Percentiles rank a stretch among this genome's conserved stretches.
These are phyloP conservation scores for Kwoniella sp. DNA, from an alignment of 768 basidiomycete genomes.

Conservation along the genomic window DNA sequence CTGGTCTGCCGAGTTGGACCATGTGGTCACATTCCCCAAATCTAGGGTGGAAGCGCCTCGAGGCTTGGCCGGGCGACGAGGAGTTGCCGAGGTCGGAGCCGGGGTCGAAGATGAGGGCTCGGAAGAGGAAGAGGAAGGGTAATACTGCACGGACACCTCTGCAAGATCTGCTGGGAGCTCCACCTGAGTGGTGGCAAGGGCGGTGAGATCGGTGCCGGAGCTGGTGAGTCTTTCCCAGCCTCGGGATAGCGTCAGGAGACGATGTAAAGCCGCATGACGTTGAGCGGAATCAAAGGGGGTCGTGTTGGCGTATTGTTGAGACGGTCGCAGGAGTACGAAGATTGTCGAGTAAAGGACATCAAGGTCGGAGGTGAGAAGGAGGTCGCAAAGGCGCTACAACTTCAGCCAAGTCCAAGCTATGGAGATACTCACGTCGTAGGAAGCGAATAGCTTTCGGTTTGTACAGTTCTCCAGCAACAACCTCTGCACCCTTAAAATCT, in stretches of 20 bases:
- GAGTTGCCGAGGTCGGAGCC: background rate
- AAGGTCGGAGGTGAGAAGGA: constrained; percentile 84
- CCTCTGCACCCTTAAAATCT: constrained; percentile 84
- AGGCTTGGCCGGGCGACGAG: constrained; percentile 8
- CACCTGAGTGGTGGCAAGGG: constrained; percentile 19
- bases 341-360: constrained; percentile 82
- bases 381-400: constrained; percentile 78
- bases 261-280: constrained; percentile 72
- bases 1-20: constrained; percentile 68
- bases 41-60: constrained; percentile 49
- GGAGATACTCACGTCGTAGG: constrained; percentile 82
- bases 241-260: constrained; percentile 68
- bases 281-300: constrained; percentile 79
- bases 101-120: constrained; percentile 3
- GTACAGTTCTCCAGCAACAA: constrained; percentile 95
- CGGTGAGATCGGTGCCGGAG: constrained; percentile 29
- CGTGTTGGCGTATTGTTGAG: constrained; percentile 90
- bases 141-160: constrained; percentile 31
- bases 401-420: constrained; percentile 10
- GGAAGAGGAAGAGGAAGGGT: constrained; percentile 19
- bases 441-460: constrained; percentile 91
- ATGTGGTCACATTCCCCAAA: constrained; percentile 60
- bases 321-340: constrained; percentile 83
- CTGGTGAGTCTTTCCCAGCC: constrained; percentile 38
- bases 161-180: constrained; percentile 22